Conservation (phyloP, 805 yeast genomes). For the Brettanomyces custersianus region DNA sequence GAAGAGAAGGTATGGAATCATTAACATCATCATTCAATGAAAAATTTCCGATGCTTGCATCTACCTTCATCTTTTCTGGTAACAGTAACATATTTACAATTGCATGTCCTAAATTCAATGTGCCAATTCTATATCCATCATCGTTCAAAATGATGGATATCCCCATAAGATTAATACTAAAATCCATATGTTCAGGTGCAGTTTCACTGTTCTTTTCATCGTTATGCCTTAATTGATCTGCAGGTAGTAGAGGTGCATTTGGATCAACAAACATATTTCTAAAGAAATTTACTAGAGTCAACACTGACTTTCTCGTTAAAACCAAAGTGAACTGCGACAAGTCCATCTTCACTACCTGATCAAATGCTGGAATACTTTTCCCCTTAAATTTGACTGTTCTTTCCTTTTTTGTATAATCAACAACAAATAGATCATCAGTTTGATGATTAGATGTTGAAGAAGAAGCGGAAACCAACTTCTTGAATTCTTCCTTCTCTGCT, state of each 20-base stretch:
- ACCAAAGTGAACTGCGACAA: conserved; percentile 74
- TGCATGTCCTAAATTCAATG: conserved; percentile 68
- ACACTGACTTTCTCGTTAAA: conserved; percentile 65
- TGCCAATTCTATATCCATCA: conserved; percentile 74
- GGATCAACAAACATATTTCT: conserved; percentile 87
- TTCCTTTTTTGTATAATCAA: conserved; percentile 50
- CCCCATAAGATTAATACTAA: conserved; percentile 61
- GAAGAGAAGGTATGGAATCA: conserved; percentile 47
- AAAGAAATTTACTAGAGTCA: conserved; percentile 72
- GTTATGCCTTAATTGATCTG: conserved; percentile 64
- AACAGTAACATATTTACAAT: conserved; percentile 53
- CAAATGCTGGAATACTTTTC: conserved; percentile 56
- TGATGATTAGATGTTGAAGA: conserved; percentile 30
- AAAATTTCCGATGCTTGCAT: conserved; percentile 68
- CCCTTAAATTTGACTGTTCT: conserved; percentile 48
- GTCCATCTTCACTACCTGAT: conserved; percentile 63
- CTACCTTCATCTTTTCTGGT: conserved; percentile 71
- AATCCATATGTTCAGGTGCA: conserved; percentile 68
- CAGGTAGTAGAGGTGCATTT: conserved; percentile 55
- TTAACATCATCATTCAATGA: conserved; percentile 69
- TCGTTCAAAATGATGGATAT: conserved; percentile 71
- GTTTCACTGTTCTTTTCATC: conserved; percentile 44
- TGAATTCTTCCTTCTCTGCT: conserved; percentile 53
- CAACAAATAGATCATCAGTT: conserved; percentile 44
- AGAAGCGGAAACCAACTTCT: conserved; percentile 61